These are phyloP conservation scores for Colletotrichum sp. DNA, from an alignment of 2,329 filamentous ascomycete species.

Conservation along the genomic window DNA sequence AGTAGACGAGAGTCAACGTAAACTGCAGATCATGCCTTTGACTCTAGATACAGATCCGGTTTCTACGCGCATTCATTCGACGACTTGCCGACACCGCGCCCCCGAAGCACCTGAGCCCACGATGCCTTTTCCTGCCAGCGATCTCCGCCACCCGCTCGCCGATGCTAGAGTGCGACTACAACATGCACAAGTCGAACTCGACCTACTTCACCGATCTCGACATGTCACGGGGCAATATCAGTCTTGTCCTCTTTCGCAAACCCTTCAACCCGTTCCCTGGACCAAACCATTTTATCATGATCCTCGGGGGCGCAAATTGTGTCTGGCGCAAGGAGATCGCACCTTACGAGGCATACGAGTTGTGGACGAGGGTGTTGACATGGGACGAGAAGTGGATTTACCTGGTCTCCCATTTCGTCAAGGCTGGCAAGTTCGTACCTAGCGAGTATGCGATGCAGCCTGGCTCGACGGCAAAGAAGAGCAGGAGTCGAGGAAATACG, in stretches of 20 bases:
- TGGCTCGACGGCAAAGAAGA: background rate
- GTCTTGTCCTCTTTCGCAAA: conserved; percentile 68
- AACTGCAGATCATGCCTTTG: background rate
- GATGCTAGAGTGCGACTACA: conserved; percentile 83
- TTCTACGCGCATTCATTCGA: conserved; percentile 37
- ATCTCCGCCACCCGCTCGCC: conserved; percentile 71
- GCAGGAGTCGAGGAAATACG: background rate
- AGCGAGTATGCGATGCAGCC: conserved; percentile 48
- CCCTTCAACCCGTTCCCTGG: conserved; percentile 43
- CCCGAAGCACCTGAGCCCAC: conserved; percentile 27
- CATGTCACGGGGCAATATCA: conserved; percentile 79
- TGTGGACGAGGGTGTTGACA: conserved; percentile 16
- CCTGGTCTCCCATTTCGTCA: conserved; percentile 75
- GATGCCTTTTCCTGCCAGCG: conserved; percentile 38
- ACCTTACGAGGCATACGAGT: conserved; percentile 12
- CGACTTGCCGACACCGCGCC: conserved; percentile 26
- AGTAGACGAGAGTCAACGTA: background rate
- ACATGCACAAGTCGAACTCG: conserved; percentile 81
- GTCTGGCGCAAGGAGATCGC: conserved; percentile 14
- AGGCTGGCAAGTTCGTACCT: conserved; percentile 61
- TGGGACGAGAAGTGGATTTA: conserved; percentile 89
- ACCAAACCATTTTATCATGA: conserved; percentile 60
- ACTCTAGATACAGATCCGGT: conserved; percentile 27
- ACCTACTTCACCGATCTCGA: conserved; percentile 93
- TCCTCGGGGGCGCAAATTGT: conserved; percentile 29